Percentiles rank a stretch among this genome's conserved stretches.
These are phyloP conservation scores for Bisporella sp. DNA, from an alignment of 2,329 filamentous ascomycete genomes.

Conservation along the genomic window DNA sequence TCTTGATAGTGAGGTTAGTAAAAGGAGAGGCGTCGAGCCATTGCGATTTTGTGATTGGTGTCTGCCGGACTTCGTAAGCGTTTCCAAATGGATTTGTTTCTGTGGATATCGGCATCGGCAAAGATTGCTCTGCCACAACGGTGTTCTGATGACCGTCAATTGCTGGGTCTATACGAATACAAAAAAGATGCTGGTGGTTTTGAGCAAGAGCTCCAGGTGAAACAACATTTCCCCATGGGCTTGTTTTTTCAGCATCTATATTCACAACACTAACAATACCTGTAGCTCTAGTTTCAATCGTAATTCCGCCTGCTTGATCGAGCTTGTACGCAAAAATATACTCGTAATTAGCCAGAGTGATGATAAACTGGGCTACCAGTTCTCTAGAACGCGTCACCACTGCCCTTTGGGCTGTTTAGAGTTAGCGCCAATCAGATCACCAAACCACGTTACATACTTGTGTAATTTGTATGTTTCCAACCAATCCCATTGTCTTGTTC, in stretches of 20 bases:
- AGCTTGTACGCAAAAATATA: slow-evolving; percentile 60
- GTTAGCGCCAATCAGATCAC: background rate
- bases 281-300: slow-evolving; percentile 55
- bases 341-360: slow-evolving; percentile 64
- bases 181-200: slow-evolving; percentile 51
- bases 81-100: slow-evolving; percentile 46
- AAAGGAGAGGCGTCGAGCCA: slow-evolving; percentile 38
- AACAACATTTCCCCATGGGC: slow-evolving; percentile 53
- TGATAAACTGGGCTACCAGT: slow-evolving; percentile 59
- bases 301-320: slow-evolving; percentile 54
- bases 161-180: slow-evolving; percentile 46
- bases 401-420: slow-evolving; percentile 31
- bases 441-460: background rate
- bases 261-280: slow-evolving; percentile 52
- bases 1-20: slow-evolving; percentile 71
- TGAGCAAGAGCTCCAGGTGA: slow-evolving; percentile 49
- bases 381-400: slow-evolving; percentile 55
- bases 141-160: slow-evolving; percentile 48
- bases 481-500: slow-evolving; percentile 63
- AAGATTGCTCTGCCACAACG: slow-evolving; percentile 46
- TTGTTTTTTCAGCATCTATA: slow-evolving; percentile 46
- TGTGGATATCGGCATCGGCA: slow-evolving; percentile 36
- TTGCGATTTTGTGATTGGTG: slow-evolving; percentile 32
- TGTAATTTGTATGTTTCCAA: slow-evolving; percentile 61
- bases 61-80: slow-evolving; percentile 42